Evolutionary conservation across 208 protist species (phyloP), one percentile per base, ranked within the genome.

Genomic region (Kentomonas sorsogonicus): DNA sequence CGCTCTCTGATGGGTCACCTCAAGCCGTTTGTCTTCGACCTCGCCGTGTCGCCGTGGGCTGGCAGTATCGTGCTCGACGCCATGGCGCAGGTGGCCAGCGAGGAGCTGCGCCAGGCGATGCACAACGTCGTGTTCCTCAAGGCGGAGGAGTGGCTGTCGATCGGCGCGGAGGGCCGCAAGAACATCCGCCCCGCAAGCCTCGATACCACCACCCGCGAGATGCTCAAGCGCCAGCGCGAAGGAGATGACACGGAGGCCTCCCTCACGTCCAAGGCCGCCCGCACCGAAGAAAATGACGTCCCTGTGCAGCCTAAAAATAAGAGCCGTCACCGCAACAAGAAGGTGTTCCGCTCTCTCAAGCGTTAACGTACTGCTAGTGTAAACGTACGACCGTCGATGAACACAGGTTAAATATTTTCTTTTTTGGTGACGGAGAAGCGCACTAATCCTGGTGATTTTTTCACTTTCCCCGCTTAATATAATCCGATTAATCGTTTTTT

Each of bases 21-120:
- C 53, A 95, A 95, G 65, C 85, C 89, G 30, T 74, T 82, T 40
- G 89, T 95, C 13, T 91, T 95, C 38, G 74, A 85, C 33, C 70
- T 95, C 11, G 64, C 89, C 16, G 69, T 86, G 29, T 91, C 83
- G 10, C 89, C 85, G 31, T 95, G 89, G 89, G 82, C 89, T 0
- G 89, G 89, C 4, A 83, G 85, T 11, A 63, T 95, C 2, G 89
- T 95, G 44, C 76, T 95, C 0, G 85, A 93, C n/a, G 60, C 83
- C 26, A 91, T 95, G 85, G 44, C 88, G 36, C 52, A 68, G n/a
- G 46, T 64, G 6, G 85, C 83, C 26, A 90, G 78, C 56, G 52
- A 73, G 18, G 62, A 78, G 68, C 65, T 95, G 10, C 59, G 67
- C 10, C 73, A 84, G 11, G 83, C 83, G 15, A 93, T 95, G 72